A percentile compares a stretch with the other conserved stretches of the same genome.
These are phyloP conservation scores for Aspergillus carlsbadensis DNA, from an alignment of 495 filamentous ascomycete genomes.

Conservation along the genomic window DNA sequence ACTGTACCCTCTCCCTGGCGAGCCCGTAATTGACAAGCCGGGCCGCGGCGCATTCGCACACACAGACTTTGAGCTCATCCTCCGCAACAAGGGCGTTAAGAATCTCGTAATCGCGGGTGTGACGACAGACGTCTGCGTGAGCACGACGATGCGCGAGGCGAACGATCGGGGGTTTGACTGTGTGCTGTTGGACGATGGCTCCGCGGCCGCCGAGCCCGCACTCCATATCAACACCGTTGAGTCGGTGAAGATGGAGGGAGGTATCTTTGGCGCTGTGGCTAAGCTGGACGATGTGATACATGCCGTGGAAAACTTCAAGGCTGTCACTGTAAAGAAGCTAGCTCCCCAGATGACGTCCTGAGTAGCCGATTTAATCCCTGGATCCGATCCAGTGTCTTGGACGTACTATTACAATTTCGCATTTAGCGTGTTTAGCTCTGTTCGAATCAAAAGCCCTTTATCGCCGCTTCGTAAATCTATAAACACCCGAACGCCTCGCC, in stretches of 20 bases:
- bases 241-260: conserved; percentile 57
- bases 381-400: not conserved
- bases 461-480: not conserved
- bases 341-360: conserved; percentile 39
- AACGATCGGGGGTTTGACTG: conserved; percentile 76
- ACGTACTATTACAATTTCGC: not conserved
- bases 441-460: not conserved
- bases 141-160: conserved; percentile 67
- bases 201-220: conserved; percentile 48
- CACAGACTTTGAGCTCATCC: conserved; percentile 60
- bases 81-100: conserved; percentile 62
- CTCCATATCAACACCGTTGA: conserved; percentile 51
- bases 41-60: conserved; percentile 65
- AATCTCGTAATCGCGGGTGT: conserved; percentile 67
- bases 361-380: not conserved
- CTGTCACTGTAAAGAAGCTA: conserved; percentile 44
- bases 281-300: conserved; percentile 48
- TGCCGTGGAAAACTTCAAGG: conserved; percentile 48
- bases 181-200: conserved; percentile 53
- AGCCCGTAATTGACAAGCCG: conserved; percentile 68
- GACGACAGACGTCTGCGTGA: conserved; percentile 70
- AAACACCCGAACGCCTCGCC: conserved; percentile 1
- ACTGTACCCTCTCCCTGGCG: conserved; percentile 51
- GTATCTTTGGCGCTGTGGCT: conserved; percentile 56
- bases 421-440: conserved; percentile 3